A percentile compares a stretch with the other conserved stretches of the same genome.
Evolutionary conservation across 2,329 filamentous ascomycete genomes (phyloP).

Genomic region (Hortaea sp.): DNA sequence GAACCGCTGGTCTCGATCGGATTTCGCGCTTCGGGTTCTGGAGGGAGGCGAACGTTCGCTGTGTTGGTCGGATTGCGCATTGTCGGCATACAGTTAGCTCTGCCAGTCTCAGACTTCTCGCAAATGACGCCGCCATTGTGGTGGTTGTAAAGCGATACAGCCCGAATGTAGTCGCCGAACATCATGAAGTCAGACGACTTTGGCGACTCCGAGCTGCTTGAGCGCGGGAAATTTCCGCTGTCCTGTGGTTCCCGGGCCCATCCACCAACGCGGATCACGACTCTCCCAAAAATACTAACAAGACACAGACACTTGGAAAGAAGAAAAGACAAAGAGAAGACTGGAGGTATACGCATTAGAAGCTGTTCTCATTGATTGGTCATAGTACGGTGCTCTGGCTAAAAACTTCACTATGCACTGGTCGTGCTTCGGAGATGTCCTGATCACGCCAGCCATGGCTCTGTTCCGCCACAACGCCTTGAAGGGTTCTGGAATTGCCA

Average conservation of each 20-base stretch:
- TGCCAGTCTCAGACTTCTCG: conserved; percentile 7
- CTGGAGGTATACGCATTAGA: neutral
- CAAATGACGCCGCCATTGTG: conserved; percentile 10
- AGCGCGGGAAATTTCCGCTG: neutral
- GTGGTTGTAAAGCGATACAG: neutral
- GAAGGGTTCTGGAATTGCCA: neutral
- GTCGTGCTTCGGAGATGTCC: too few relatives aligned
- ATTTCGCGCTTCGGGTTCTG: conserved; percentile 17
- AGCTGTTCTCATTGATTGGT: too few relatives aligned
- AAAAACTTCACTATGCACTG: too few relatives aligned
- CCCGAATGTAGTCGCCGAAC: neutral
- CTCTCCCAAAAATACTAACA: too few relatives aligned
- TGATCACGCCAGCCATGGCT: too few relatives aligned
- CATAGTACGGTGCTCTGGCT: too few relatives aligned
- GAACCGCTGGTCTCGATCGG: conserved; percentile 11
- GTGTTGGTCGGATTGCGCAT: conserved; percentile 12
- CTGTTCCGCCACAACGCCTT: neutral
- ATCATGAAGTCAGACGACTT: neutral
- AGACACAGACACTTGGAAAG: too few relatives aligned
- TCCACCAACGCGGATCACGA: neutral
- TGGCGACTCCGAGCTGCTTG: neutral
- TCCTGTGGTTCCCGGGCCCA: neutral
- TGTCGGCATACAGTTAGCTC: conserved; percentile 14
- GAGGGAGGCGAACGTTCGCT: conserved; percentile 12
- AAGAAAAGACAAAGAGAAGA: neutral